phyloP scores from a whole-genome alignment of 768 basidiomycete genomes.

The Leccinellum albellum region DNA sequence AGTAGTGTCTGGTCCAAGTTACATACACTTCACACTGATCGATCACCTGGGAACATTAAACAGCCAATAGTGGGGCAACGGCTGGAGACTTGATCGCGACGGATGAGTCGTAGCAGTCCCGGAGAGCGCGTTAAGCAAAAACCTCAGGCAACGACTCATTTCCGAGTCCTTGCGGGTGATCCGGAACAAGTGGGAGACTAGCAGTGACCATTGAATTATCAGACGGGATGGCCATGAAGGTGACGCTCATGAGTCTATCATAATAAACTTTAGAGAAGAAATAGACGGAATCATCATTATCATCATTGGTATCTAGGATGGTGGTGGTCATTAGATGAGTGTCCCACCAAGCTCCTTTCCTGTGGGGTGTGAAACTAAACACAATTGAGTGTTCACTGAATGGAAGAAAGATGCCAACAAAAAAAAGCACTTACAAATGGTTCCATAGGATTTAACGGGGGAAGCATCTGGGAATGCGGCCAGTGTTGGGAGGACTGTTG shows the following conservation, averaged over 20 bases:
- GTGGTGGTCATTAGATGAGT: slow-evolving; percentile 44
- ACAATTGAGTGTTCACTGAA: slow-evolving; percentile 10
- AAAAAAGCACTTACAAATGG: slow-evolving; percentile 52
- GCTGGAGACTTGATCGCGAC: slow-evolving; percentile 27
- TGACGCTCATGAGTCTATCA: slow-evolving; percentile 43
- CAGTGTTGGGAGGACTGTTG: slow-evolving; percentile 42
- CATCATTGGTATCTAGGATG: slow-evolving; percentile 52
- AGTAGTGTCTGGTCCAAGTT: slow-evolving; percentile 37
- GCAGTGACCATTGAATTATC: slow-evolving; percentile 43
- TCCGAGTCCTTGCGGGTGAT: slow-evolving; percentile 35
- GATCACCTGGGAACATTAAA: slow-evolving; percentile 41
- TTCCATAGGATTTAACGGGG: slow-evolving; percentile 53
- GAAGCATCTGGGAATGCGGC: slow-evolving; percentile 43
- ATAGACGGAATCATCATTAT: slow-evolving; percentile 31
- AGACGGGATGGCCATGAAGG: slow-evolving; percentile 44
- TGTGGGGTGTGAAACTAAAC: slow-evolving; percentile 33
- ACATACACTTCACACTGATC: slow-evolving; percentile 35
- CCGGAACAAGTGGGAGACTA: slow-evolving; percentile 40
- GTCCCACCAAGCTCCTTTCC: slow-evolving; percentile 48
- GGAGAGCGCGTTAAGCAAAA: slow-evolving; percentile 36
- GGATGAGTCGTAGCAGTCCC: slow-evolving; percentile 42
- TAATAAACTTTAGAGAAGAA: slow-evolving; percentile 37
- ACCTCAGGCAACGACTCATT: slow-evolving; percentile 36
- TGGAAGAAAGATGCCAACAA: background rate
- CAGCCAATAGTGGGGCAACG: slow-evolving; percentile 13